phyloP scores from a whole-genome alignment of 352 stramenopile species.

The Pythium phragmitis region DNA sequence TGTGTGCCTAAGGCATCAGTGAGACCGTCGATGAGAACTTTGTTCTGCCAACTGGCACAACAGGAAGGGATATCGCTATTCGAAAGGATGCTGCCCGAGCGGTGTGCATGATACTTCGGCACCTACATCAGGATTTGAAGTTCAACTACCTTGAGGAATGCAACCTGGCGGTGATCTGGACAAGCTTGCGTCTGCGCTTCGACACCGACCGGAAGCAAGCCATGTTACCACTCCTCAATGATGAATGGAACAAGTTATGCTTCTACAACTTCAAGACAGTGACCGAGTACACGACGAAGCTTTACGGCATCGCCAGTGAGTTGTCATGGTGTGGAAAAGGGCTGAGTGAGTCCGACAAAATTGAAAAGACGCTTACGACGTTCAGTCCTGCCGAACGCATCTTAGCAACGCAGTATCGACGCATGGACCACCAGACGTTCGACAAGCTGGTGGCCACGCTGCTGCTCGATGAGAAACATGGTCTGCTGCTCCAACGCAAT shows the following conservation, averaged over 20 bases:
- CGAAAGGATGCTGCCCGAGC: constrained; percentile 5
- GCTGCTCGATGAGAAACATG: constrained; percentile 21
- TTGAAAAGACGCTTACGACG: constrained; percentile 13
- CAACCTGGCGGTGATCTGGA: constrained; percentile 17
- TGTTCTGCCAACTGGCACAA: constrained; percentile 2
- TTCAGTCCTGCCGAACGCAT: constrained; percentile 19
- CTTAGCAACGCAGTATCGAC: constrained; percentile 7
- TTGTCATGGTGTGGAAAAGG: constrained; percentile 15
- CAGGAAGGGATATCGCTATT: not conserved
- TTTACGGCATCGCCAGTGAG: constrained; percentile 17
- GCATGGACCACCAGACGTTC: constrained; percentile 18
- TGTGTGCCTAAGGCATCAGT: constrained; percentile 15
- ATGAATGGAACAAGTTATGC: constrained; percentile 22
- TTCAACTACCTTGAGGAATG: constrained; percentile 22
- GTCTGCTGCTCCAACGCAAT: constrained; percentile 18
- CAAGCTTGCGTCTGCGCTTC: constrained; percentile 10
- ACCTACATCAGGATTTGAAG: constrained; percentile 16
- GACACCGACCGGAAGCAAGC: constrained; percentile 9
- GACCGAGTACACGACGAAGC: constrained; percentile 19
- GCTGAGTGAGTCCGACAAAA: constrained; percentile 13
- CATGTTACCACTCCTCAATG: constrained; percentile 5
- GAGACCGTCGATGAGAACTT: constrained; percentile 8
- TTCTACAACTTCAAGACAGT: constrained; percentile 29
- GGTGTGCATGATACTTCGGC: constrained; percentile 14
- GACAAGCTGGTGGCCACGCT: constrained; percentile 19